phyloP scores from a whole-genome alignment of 1,284 basidiomycete species.

The Chalciporus sp. region DNA sequence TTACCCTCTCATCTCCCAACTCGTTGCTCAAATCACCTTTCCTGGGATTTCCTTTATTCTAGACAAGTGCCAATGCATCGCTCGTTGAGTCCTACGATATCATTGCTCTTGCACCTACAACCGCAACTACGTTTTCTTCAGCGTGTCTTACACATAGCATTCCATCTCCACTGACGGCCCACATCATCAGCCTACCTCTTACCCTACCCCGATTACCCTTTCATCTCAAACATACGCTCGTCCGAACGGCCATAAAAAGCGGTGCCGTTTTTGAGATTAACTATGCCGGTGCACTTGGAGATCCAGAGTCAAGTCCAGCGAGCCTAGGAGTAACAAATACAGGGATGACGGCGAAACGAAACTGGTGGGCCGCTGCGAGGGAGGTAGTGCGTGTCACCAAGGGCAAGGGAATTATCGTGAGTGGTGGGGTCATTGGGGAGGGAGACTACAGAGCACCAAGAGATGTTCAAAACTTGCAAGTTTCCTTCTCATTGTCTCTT shows the following conservation, averaged over 20 bases:
- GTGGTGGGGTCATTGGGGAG: constrained; percentile 59
- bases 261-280: constrained; percentile 84
- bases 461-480: constrained; percentile 76
- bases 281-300: constrained; percentile 72
- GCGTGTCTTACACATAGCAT: constrained; percentile 83
- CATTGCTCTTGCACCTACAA: constrained; percentile 73
- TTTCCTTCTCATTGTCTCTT: constrained; percentile 4
- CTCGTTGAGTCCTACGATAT: constrained; percentile 72
- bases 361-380: constrained; percentile 80
- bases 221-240: constrained; percentile 79
- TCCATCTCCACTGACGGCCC: constrained; percentile 77
- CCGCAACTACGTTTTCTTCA: constrained; percentile 68
- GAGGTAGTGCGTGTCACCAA: constrained; percentile 78
- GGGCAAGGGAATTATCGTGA: constrained; percentile 72
- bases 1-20: neutral
- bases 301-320: constrained; percentile 47
- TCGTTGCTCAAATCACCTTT: neutral
- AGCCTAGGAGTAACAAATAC: constrained; percentile 54
- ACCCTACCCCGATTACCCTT: constrained; percentile 78
- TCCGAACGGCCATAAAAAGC: constrained; percentile 80
- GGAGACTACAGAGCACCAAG: constrained; percentile 65
- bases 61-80: constrained; percentile 64
- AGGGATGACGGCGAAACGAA: constrained; percentile 59
- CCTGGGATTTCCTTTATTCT: neutral
- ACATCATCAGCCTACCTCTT: constrained; percentile 83